Percentiles rank a stretch among this genome's conserved stretches.
phyloP scores from a whole-genome alignment of 345 rosid species.

The Gossypium sturtianum region DNA sequence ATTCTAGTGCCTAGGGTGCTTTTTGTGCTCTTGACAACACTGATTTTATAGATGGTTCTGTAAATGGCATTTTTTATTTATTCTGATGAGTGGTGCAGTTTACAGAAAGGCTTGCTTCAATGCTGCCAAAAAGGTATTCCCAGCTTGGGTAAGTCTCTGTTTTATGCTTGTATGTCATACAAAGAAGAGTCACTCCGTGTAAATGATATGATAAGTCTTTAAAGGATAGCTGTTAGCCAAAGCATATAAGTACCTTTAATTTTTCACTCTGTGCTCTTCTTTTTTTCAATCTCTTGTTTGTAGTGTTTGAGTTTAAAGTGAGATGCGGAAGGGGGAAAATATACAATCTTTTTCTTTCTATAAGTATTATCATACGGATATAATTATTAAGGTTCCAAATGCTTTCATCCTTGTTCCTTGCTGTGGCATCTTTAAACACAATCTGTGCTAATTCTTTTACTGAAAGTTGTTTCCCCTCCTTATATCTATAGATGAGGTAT shows the following conservation, averaged over 20 bases:
- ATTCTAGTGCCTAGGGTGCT: background rate
- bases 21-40: background rate
- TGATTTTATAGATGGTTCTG: constrained; percentile 9
- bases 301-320: constrained; percentile 8
- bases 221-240: background rate
- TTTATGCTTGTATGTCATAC: constrained; percentile 4
- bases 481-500: background rate
- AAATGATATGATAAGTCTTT: background rate
- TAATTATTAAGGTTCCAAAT: background rate
- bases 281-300: constrained; percentile 7
- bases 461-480: background rate
- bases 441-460: background rate
- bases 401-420: background rate
- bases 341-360: background rate
- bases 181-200: background rate
- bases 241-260: background rate
- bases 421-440: background rate
- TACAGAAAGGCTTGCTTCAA: constrained; percentile 78
- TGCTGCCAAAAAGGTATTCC: constrained; percentile 82
- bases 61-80: constrained; percentile 6
- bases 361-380: background rate
- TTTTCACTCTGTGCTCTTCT: background rate
- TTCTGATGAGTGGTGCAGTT: constrained; percentile 57
- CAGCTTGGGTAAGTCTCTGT: constrained; percentile 74
- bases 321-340: background rate